Percentiles rank a stretch among this genome's conserved stretches.
These are phyloP conservation scores for Tylopilus balloui DNA, from an alignment of 768 basidiomycete genomes.

Conservation along the genomic window DNA sequence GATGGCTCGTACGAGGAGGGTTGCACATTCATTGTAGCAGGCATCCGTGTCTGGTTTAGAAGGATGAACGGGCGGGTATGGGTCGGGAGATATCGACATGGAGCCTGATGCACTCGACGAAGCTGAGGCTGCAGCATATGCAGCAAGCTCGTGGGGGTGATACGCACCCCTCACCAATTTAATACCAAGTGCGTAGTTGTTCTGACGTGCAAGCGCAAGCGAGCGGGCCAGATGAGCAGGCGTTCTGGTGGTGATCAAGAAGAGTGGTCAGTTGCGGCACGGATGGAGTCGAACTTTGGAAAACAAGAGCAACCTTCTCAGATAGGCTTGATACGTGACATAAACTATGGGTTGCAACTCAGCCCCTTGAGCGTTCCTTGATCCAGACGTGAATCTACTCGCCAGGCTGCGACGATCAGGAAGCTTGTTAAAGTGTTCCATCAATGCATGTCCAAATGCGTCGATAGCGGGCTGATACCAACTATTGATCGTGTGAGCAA, in stretches of 20 bases:
- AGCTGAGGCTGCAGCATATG: conserved; percentile 27
- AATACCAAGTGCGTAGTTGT: conserved; percentile 75
- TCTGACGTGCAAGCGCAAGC: conserved; percentile 57
- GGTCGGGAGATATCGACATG: conserved; percentile 53
- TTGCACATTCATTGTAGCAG: conserved; percentile 63
- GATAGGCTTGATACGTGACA: conserved; percentile 86
- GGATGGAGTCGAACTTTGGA: neutral
- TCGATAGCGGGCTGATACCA: conserved; percentile 81
- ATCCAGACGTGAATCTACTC: conserved; percentile 2
- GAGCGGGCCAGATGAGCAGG: conserved; percentile 63
- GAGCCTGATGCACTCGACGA: conserved; percentile 19
- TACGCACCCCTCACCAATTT: conserved; percentile 95
- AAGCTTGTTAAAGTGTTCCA: conserved; percentile 67
- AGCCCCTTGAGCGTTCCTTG: neutral
- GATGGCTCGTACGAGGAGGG: conserved; percentile 52
- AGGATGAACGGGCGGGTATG: conserved; percentile 62
- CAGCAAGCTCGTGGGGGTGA: conserved; percentile 67
- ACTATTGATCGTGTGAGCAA: conserved; percentile 28
- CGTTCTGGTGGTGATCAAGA: conserved; percentile 46
- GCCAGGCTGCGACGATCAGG: conserved; percentile 8
- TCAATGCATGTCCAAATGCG: conserved; percentile 68
- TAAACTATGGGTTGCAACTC: conserved; percentile 69
- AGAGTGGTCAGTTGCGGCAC: neutral
- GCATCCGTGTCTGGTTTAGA: conserved; percentile 69
- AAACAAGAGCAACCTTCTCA: conserved; percentile 53